Evolutionary conservation across 2,329 filamentous ascomycete species (phyloP).

Genomic region (Talaromyces sp.): DNA sequence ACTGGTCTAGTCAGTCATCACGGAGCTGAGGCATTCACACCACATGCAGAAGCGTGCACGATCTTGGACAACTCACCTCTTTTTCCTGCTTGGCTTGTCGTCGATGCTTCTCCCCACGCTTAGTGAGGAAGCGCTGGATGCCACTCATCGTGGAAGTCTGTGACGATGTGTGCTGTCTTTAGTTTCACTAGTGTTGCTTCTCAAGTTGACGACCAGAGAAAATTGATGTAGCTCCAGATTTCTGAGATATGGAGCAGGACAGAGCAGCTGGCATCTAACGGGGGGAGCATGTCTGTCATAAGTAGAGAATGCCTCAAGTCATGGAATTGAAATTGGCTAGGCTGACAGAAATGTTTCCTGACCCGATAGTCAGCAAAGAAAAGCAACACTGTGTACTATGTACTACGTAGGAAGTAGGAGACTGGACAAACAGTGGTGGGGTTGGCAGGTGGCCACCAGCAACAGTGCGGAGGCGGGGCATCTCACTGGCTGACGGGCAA

Average conservation of each 20-base stretch:
- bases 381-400: no score
- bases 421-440: neutral
- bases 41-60: neutral
- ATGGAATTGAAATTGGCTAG: neutral
- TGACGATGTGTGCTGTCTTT: neutral
- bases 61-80: constrained; percentile 30
- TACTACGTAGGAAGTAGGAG: no score
- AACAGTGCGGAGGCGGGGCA: constrained; percentile 5
- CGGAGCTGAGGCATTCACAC: neutral
- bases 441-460: neutral
- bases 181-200: neutral
- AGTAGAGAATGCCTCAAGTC: neutral
- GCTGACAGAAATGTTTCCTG: neutral
- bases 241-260: neutral
- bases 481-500: neutral
- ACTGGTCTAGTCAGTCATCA: neutral
- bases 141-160: constrained; percentile 34
- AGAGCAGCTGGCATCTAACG: neutral
- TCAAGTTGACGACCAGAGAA: neutral
- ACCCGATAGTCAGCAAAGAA: neutral
- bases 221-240: neutral
- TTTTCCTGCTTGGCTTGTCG: constrained; percentile 29
- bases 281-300: neutral
- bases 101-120: constrained; percentile 33
- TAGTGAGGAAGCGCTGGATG: constrained; percentile 41